A percentile compares a stretch with the other conserved stretches of the same genome.
Conservation (phyloP, 495 filamentous ascomycete genomes). For the Staphylotrichum tortipilum region DNA sequence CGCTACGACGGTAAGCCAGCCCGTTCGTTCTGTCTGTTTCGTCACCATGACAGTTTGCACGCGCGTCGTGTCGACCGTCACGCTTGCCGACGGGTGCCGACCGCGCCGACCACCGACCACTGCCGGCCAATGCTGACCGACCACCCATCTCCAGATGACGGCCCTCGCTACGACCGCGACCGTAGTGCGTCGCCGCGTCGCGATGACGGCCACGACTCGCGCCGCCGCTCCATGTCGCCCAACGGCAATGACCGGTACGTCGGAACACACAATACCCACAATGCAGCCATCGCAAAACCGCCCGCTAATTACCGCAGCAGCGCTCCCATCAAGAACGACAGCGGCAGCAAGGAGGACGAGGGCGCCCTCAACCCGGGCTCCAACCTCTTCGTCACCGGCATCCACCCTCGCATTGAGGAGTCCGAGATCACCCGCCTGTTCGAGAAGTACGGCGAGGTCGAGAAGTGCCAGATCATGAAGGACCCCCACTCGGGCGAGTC, state of each 20-base stretch:
- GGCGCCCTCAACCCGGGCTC: conserved; percentile 84
- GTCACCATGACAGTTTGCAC: too few species aligned
- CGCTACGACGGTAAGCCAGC: conserved; percentile 70
- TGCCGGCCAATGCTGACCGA: conserved; percentile 13
- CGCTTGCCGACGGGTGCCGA: too few species aligned
- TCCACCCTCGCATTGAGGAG: conserved; percentile 89
- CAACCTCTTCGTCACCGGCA: conserved; percentile 98
- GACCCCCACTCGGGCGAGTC: conserved; percentile 97
- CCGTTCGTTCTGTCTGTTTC: neutral
- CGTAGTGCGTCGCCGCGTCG: conserved; percentile 91
- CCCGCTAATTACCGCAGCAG: conserved; percentile 11
- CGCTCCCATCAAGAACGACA: conserved; percentile 22
- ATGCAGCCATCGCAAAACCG: neutral
- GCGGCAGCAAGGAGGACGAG: conserved; percentile 58
- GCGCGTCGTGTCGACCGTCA: too few species aligned
- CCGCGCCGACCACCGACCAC: too few species aligned
- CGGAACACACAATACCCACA: neutral
- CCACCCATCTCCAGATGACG: conserved; percentile 50
- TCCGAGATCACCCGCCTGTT: conserved; percentile 88
- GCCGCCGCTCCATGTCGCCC: conserved; percentile 70
- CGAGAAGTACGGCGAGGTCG: conserved; percentile 96
- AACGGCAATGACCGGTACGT: conserved; percentile 65
- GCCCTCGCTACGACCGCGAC: conserved; percentile 64
- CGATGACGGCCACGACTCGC: conserved; percentile 56
- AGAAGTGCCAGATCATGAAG: conserved; percentile 99